Evolutionary conservation across 116 monocot species (phyloP), one percentile per base, ranked within the genome.

Genomic region (Cymodocea nodosa): DNA sequence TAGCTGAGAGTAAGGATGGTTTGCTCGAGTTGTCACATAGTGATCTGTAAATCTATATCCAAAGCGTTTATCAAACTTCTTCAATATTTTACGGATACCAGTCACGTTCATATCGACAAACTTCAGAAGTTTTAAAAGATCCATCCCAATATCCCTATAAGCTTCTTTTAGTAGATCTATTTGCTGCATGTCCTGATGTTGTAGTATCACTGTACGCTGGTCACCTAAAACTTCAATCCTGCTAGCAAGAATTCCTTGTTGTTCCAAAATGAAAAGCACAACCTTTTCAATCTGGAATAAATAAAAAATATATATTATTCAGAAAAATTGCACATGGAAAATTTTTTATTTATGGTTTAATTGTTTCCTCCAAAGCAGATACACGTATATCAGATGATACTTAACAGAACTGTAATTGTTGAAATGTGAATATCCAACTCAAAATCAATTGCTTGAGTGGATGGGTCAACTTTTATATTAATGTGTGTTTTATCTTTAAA

Each of bases 41-140:
- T 69, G 63, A 70, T 76, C 75, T 0, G 75, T 76, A 49, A 76
- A 76, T 62, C 62, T 76, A 35, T 76, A 70, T 9, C 57, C 75
- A 58, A 76, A 65, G 35, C 70, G 54, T 39, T 76, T 76, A n/a
- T 76, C 75, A 50, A 76, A 76, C 23, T 76, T 76, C 51, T 76
- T 76, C 11, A 76, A 37, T 64, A 76, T 76, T 55, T 76, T 76
- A 13, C 75, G 69, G 14, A 76, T 69, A 44, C 70, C 70, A 19
- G 70, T 76, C 35, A 70, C 75, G 64, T 76, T 76, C 15, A 76
- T 70, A 35, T 76, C 75, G 20, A 76, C 75, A 59, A 76, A 76
- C 23, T 70, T 76, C 15, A 76, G 51, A 48, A 76, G 70, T 55
- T 76, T 76, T 23, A 76, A 34, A 51, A 76, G 69, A 65, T 69